Conservation (phyloP, 2,329 filamentous ascomycete species). For the Calonectria honghensis region DNA sequence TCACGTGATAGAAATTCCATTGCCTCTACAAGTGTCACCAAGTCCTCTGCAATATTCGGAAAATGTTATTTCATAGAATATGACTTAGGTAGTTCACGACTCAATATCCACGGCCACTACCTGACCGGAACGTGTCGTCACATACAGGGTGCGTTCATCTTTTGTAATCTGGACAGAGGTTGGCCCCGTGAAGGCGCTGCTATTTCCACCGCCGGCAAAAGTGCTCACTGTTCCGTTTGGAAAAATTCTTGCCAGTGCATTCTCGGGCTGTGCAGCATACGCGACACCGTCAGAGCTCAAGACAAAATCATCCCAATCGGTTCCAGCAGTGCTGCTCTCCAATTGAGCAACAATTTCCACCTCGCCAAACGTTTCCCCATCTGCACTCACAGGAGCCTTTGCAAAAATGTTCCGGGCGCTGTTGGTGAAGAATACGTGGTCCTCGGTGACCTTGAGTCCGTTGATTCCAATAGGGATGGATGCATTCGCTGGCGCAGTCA, state of each 20-base stretch:
- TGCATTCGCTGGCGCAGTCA: background rate
- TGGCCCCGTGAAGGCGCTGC: background rate
- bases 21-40: too few relatives aligned
- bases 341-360: background rate
- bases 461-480: background rate
- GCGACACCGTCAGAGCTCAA: background rate
- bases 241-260: background rate
- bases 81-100: too few relatives aligned
- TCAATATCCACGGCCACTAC: background rate
- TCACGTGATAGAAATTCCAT: too few relatives aligned
- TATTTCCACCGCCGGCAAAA: background rate
- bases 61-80: too few relatives aligned
- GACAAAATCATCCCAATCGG: slow-evolving; percentile 7
- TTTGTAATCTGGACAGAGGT: slow-evolving; percentile 6
- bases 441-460: background rate
- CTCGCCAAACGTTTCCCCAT: background rate
- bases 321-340: background rate
- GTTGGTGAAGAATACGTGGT: slow-evolving; percentile 4
- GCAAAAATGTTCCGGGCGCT: slow-evolving; percentile 13
- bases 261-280: slow-evolving; percentile 2
- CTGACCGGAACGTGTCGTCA: slow-evolving; percentile 3
- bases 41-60: too few relatives aligned
- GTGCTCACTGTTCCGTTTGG: background rate
- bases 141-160: background rate
- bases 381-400: background rate